Base-by-base conservation (phyloP, 805 yeast species). In the Maudiozyma turicensis region DNA sequence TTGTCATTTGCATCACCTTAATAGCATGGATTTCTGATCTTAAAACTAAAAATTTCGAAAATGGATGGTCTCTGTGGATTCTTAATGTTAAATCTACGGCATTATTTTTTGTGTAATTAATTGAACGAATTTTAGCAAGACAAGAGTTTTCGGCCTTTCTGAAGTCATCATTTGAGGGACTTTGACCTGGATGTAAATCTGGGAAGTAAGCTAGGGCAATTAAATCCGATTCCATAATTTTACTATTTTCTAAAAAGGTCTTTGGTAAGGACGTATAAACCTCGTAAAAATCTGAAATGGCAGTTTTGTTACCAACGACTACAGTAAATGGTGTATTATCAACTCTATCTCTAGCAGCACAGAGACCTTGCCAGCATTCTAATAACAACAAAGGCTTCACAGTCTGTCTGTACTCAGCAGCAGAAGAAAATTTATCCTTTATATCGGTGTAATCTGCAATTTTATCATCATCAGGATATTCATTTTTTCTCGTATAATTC, bases 331-430 rank as follows among this genome's bases (percentile, higher is more conserved):
- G 89, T 5, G 58, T 66, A 35, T 60, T 59, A 8, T 76, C 76
- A 13, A 70, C 68, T 14, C 85, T 78, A 45, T 78, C 79, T 53
- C 84, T 81, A 0, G 93, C 80, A 5, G 86, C 74, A 54, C 81
- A 83, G 30, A 93, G 77, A 0, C 87, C 84, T 59, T 90, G 95
- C 97, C 98, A 95, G 54, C 95, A 86, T 67, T 93, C 99, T 40
- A 91, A 67, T 61, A 90, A 68, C 42, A 93, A 69, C 41, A 93
- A 71, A 0, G 99, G 99, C 55, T 82, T 86, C 64, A 87, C 84
- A 1, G 77, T 73, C 35, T 72, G 70, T 44, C 76, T 77, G 59
- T 95, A 93, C 3, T 84, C 88, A n/a, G 68, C 70, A 5, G 81
- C 80, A 46, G 76, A 69, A 0, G 58, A 50, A 59, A 86, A 93